Conservation (phyloP, 768 basidiomycete genomes). For the Mycena indigotica region DNA sequence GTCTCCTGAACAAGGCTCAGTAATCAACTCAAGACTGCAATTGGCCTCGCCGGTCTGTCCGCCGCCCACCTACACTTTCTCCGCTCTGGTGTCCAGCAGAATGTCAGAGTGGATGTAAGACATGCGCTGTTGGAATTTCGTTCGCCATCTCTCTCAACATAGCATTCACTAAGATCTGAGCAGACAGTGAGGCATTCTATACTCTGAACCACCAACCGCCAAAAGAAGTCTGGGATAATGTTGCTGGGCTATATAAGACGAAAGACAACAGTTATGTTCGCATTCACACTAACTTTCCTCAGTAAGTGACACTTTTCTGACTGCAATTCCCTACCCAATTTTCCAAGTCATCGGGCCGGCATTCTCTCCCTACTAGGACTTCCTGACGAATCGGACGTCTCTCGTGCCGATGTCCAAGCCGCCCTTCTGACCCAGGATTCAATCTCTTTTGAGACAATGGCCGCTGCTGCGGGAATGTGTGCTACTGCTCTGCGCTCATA, state of each 20-base stretch:
- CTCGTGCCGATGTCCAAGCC: slow-evolving; percentile 38
- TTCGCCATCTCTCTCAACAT: slow-evolving; percentile 16
- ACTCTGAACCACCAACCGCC: slow-evolving; percentile 42
- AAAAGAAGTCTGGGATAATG: slow-evolving; percentile 44
- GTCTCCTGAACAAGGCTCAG: no score
- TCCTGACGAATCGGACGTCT: slow-evolving; percentile 31
- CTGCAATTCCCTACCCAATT: slow-evolving; percentile 51
- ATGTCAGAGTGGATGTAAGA: slow-evolving; percentile 54
- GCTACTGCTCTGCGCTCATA: slow-evolving; percentile 53
- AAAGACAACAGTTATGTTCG: slow-evolving; percentile 52
- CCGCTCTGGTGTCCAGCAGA: slow-evolving; percentile 47
- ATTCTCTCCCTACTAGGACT: slow-evolving; percentile 49
- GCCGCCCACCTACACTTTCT: slow-evolving; percentile 53
- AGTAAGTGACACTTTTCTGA: slow-evolving; percentile 55
- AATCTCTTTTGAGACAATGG: slow-evolving; percentile 49
- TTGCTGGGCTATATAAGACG: slow-evolving; percentile 59
- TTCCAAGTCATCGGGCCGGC: slow-evolving; percentile 54
- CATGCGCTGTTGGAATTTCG: slow-evolving; percentile 61
- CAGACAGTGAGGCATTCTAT: slow-evolving; percentile 57
- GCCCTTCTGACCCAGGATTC: slow-evolving; percentile 46
- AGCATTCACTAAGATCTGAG: neutral
- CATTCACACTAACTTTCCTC: slow-evolving; percentile 67
- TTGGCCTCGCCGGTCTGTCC: slow-evolving; percentile 55
- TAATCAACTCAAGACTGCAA: slow-evolving; percentile 38
- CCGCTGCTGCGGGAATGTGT: slow-evolving; percentile 47